Percentiles rank a stretch among this genome's conserved stretches.
Conservation (phyloP, 225 moss, liverwort and hornwort species). For the Straminergon stramineum region DNA sequence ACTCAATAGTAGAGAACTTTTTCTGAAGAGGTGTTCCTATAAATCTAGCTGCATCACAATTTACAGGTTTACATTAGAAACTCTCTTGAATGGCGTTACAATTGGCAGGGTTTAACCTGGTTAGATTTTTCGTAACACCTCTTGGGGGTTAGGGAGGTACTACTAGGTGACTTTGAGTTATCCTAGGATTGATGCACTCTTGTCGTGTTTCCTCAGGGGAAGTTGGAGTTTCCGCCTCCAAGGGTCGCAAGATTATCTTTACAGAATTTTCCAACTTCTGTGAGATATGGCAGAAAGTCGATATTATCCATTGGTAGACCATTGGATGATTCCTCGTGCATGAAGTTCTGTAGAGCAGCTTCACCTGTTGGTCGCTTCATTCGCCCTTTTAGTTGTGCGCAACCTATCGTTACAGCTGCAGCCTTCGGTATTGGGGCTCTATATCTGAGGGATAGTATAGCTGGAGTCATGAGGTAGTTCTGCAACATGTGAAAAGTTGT, state of each 20-base stretch:
- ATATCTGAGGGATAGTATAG: background rate
- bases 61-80: background rate
- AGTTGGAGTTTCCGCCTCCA: constrained; percentile 22
- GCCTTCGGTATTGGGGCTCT: constrained; percentile 13
- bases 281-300: constrained; percentile 2
- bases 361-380: background rate
- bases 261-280: constrained; percentile 9
- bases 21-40: background rate
- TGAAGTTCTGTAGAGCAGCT: background rate
- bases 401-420: background rate
- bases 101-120: background rate
- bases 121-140: background rate
- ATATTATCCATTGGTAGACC: background rate
- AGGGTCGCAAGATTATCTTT: constrained; percentile 11
- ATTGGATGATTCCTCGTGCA: background rate
- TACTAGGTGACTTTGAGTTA: background rate
- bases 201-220: constrained; percentile 45
- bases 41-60: background rate
- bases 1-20: background rate
- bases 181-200: constrained; percentile 21
- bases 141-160: background rate
- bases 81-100: background rate
- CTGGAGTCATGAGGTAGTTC: background rate
- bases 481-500: background rate
- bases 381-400: constrained; percentile 1